A percentile compares a stretch with the other conserved stretches of the same genome.
Conservation (phyloP, 2,329 filamentous ascomycete species). For the Orbilia quercus region DNA sequence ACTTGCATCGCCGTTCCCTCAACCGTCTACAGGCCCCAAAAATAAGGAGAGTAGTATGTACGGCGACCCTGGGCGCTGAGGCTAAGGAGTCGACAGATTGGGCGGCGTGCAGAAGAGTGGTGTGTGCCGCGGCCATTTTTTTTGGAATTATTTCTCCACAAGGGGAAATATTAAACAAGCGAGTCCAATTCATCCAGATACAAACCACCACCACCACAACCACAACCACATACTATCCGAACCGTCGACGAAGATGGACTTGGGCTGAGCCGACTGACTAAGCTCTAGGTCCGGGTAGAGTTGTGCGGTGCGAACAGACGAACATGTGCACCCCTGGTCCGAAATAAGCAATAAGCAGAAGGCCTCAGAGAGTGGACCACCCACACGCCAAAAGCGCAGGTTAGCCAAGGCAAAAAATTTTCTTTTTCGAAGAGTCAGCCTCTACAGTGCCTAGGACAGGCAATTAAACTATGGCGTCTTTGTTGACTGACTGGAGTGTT, state of each 20-base stretch:
- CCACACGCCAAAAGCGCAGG: constrained; percentile 55
- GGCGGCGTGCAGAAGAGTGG: constrained; percentile 6
- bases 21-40: constrained; percentile 45
- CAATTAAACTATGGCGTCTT: constrained; percentile 56
- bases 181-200: constrained; percentile 14
- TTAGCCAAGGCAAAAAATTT: constrained; percentile 53
- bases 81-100: constrained; percentile 44
- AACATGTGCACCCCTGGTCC: constrained; percentile 14
- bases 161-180: constrained; percentile 50
- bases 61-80: constrained; percentile 51
- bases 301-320: constrained; percentile 41
- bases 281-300: constrained; percentile 41
- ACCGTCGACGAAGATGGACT: constrained; percentile 21
- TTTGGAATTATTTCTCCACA: constrained; percentile 48
- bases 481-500: constrained; percentile 48
- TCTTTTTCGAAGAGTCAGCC: constrained; percentile 55
- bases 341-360: constrained; percentile 17
- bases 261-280: constrained; percentile 27
- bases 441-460: constrained; percentile 46
- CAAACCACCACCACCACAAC: constrained; percentile 11
- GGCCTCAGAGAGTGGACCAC: constrained; percentile 32
- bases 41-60: constrained; percentile 25
- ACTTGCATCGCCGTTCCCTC: constrained; percentile 35
- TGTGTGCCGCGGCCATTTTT: constrained; percentile 25
- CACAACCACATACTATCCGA: constrained; percentile 13